Evolutionary conservation across 2,329 filamentous ascomycete species (phyloP).

Genomic region (Fusarium bulbicola): DNA sequence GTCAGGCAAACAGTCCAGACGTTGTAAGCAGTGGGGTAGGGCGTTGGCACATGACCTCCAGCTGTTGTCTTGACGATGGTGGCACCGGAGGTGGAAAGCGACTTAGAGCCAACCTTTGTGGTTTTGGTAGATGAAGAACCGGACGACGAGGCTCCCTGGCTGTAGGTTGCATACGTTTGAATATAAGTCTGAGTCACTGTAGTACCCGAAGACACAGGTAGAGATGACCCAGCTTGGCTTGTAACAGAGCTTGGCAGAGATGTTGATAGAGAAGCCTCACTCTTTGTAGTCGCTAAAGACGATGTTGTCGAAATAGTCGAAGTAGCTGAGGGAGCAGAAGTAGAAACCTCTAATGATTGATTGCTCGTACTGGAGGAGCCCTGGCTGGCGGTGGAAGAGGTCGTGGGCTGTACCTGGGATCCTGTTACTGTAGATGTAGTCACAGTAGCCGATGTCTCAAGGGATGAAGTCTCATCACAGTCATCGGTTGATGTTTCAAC

Average conservation of each 20-base stretch:
- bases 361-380: fast-evolving
- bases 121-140: background rate
- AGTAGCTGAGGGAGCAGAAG: background rate
- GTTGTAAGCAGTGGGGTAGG: background rate
- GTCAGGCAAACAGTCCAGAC: background rate
- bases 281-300: background rate
- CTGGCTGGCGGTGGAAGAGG: background rate
- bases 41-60: background rate
- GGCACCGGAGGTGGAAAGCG: background rate
- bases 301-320: background rate
- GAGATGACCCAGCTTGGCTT: background rate
- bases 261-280: background rate
- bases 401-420: background rate
- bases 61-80: background rate
- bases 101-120: background rate
- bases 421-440: background rate
- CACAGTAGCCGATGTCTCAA: background rate
- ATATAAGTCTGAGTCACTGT: background rate
- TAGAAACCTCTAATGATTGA: background rate
- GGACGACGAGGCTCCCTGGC: background rate
- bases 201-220: background rate
- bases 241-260: background rate
- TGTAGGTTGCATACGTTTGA: background rate
- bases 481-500: background rate
- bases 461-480: background rate